Base-by-base conservation (phyloP, 192 early-diverging fungal species). In the Lobulomyces angularis region DNA sequence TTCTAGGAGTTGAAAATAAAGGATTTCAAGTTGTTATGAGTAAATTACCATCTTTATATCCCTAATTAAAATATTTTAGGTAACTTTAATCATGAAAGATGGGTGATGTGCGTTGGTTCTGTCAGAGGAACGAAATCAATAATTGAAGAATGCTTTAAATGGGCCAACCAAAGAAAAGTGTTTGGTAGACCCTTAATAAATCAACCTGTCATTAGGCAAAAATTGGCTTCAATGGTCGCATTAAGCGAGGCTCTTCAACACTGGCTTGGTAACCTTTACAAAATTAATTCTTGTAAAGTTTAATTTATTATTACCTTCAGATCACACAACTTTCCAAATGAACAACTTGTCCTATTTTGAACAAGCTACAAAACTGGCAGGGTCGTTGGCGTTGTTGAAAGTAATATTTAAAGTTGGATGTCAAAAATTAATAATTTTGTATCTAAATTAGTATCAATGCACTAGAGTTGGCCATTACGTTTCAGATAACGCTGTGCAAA, bases 261-360 rank as follows among this genome's bases (percentile, higher is more conserved):
- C 50, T 74, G 70, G 59, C 53, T 78, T 24, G 37, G 20, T 26
- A 39, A 42, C 21, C 42, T 8, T n/a, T n/a, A n/a, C n/a, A n/a
- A n/a, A n/a, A n/a, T n/a, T n/a, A n/a, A n/a, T n/a, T n/a, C n/a
- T n/a, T n/a, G n/a, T n/a, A n/a, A n/a, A n/a, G n/a, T n/a, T n/a
- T n/a, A n/a, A n/a, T n/a, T n/a, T n/a, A n/a, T n/a, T n/a, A n/a
- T n/a, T n/a, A n/a, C n/a, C n/a, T n/a, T n/a, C n/a, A n/a, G n/a
- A n/a, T n/a, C n/a, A 70, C 27, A 63, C 71, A 41, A 81, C 79
- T 2, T 82, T 57, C 45, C 75, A 81, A 50, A 82, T 82, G 80
- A 71, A 47, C 27, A 61, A 79, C 28, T 69, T 79, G 72, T 46
- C 37, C 14, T 81, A 79, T 59, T 57, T 51, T n/a, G 75, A 81